These are phyloP conservation scores for Trichoderma afroharzianum DNA, from an alignment of 2,329 filamentous ascomycete species.

Conservation along the genomic window DNA sequence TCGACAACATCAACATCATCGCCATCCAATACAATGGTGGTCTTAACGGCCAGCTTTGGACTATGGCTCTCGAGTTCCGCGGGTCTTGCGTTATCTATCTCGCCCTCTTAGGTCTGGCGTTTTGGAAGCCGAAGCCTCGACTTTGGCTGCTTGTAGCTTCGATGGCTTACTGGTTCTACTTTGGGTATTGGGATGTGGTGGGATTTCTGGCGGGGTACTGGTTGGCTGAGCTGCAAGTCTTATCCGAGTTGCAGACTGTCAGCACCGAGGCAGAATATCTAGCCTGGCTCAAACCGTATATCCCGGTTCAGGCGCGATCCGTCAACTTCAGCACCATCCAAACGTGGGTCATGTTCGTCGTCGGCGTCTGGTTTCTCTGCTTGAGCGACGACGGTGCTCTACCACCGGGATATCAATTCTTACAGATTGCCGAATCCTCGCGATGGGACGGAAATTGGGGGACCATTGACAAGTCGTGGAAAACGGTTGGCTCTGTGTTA, in stretches of 20 bases:
- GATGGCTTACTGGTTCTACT: constrained; percentile 12
- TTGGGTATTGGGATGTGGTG: constrained; percentile 5
- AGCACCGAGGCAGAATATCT: background rate
- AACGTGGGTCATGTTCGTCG: background rate
- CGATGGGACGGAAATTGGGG: constrained; percentile 11
- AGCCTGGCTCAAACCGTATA: constrained; percentile 7
- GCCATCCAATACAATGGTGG: constrained; percentile 7
- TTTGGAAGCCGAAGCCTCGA: background rate
- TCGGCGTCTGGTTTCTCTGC: constrained; percentile 9
- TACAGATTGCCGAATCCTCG: constrained; percentile 5
- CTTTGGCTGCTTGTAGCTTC: constrained; percentile 5
- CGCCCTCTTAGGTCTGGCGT: background rate
- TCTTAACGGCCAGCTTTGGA: constrained; percentile 12
- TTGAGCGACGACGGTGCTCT: constrained; percentile 9
- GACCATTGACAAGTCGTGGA: constrained; percentile 2
- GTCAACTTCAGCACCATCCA: background rate
- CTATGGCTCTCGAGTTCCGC: constrained; percentile 11
- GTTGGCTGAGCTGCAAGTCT: constrained; percentile 6
- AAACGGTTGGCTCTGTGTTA: constrained; percentile 8
- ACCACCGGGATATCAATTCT: constrained; percentile 10
- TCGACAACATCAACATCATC: constrained; percentile 12
- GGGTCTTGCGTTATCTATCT: constrained; percentile 7
- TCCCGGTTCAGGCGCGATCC: background rate
- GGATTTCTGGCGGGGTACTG: constrained; percentile 12
- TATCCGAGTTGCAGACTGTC: background rate